These are phyloP conservation scores for Manihot esculenta DNA, from an alignment of 441 rosid species.

Conservation along the genomic window DNA sequence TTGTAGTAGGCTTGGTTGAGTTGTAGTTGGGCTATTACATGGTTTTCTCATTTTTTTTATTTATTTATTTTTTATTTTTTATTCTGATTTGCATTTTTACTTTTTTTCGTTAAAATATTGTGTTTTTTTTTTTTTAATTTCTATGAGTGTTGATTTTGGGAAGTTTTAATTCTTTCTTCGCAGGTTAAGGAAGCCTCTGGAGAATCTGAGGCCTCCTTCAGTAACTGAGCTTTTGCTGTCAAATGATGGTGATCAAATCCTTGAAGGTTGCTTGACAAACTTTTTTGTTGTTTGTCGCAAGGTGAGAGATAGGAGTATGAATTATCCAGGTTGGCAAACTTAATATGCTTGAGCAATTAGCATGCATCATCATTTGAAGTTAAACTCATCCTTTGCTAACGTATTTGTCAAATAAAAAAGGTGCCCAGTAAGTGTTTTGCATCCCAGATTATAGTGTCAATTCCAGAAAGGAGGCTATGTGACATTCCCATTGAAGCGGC, in stretches of 20 bases:
- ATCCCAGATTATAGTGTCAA: not conserved
- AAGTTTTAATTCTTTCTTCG: constrained; percentile 22
- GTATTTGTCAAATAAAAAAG: not conserved
- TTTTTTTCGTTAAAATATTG: not conserved
- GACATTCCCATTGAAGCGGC: not conserved
- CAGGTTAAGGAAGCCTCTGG: constrained; percentile 78
- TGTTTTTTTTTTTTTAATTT: not conserved
- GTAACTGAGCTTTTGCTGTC: constrained; percentile 78
- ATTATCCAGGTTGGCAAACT: not conserved
- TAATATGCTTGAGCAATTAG: not conserved
- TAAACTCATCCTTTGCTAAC: not conserved
- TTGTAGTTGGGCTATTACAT: too few species aligned
- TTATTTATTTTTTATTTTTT: not conserved
- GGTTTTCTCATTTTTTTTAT: too few species aligned
- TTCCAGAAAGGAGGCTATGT: not conserved
- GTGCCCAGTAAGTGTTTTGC: not conserved
- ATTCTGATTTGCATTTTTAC: not conserved
- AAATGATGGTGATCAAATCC: constrained; percentile 76
- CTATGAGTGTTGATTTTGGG: constrained; percentile 13
- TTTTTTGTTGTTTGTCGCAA: constrained; percentile 58
- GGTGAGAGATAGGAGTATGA: constrained; percentile 42
- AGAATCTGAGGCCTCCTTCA: constrained; percentile 67
- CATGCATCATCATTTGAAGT: not conserved
- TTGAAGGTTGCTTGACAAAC: constrained; percentile 74
- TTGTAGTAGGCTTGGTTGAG: too few species aligned